These are phyloP conservation scores for Botrytis byssoidea DNA, from an alignment of 2,329 filamentous ascomycete species.

Conservation along the genomic window DNA sequence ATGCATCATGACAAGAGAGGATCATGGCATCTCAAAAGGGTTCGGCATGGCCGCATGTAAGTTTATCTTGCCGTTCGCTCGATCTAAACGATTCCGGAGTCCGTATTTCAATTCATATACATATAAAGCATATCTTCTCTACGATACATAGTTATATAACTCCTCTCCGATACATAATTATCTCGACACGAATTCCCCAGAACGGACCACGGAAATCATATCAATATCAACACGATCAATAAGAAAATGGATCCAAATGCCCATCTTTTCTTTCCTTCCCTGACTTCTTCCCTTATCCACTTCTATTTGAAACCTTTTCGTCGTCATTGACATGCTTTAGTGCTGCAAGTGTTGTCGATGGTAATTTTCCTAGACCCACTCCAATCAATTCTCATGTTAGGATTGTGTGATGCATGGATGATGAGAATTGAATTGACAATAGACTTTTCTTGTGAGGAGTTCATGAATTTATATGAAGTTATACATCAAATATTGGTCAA, in stretches of 20 bases:
- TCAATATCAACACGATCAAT: no score
- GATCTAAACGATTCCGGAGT: background rate
- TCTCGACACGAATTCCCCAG: background rate
- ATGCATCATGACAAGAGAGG: background rate
- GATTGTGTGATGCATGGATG: background rate
- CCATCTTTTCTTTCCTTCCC: background rate
- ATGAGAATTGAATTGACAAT: background rate
- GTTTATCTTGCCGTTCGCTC: background rate
- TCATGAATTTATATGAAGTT: background rate
- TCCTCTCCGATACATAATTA: background rate
- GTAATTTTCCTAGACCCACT: conserved; percentile 8
- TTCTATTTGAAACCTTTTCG: conserved; percentile 8
- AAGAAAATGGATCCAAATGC: background rate
- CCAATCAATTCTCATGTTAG: background rate
- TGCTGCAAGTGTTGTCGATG: background rate
- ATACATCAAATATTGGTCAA: background rate
- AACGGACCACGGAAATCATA: background rate
- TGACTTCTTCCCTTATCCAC: background rate
- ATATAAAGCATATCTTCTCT: no score
- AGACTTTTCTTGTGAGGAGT: no score
- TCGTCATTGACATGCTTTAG: conserved; percentile 2
- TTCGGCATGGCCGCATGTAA: no score
- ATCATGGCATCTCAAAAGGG: background rate
- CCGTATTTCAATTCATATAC: background rate
- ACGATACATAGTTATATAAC: no score